Base-by-base conservation (phyloP, 2,329 filamentous ascomycete species). In the Colletotrichum cereale region DNA sequence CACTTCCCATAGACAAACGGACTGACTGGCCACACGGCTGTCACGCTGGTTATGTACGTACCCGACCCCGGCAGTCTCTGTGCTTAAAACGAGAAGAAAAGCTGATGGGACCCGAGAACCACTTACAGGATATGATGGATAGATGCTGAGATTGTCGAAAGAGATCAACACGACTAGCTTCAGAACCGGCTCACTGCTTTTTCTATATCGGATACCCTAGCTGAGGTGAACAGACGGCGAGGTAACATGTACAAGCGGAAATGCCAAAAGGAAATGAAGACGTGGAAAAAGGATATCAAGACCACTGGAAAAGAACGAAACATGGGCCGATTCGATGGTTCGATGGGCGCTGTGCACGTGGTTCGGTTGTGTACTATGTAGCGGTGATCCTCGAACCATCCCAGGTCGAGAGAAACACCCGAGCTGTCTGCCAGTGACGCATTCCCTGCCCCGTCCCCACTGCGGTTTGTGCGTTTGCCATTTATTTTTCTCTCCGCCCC, bases 41-140 rank as follows among this genome's bases (percentile, higher is more conserved):
- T 44, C 66, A n/a, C 11, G 61, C 16, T 34, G 24, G 6, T 14
- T 24, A 38, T 42, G 47, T 69, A 69, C 63, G 56, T 71, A 62
- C 67, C 50, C 34, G 21, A 12, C 31, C 53, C n/a, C 34, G 36
- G 34, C 11, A 18, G 44, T 44, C 52, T 24, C 21, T 62, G 34
- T 29, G 50, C 42, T 58, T 47, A 29, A 57, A 67, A 62, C 10
- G 24, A 26, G n/a, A 2, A 44, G 56, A 66, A 50, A 66, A 70
- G 24, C 63, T 62, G 55, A 71, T 10, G 21, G 31, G 56, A 62
- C 67, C 38, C 29, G 44, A 52, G 26, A 52, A 50, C 50, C 67
- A 62, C 57, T 57, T 31, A 53, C 64, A 40, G 18, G 12, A 24
- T 12, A 24, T n/a, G 10, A 24, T 12, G 8, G 40, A 42, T 14